phyloP scores from a whole-genome alignment of 2,329 filamentous ascomycete species.

The Colletotrichum tamarilloi region DNA sequence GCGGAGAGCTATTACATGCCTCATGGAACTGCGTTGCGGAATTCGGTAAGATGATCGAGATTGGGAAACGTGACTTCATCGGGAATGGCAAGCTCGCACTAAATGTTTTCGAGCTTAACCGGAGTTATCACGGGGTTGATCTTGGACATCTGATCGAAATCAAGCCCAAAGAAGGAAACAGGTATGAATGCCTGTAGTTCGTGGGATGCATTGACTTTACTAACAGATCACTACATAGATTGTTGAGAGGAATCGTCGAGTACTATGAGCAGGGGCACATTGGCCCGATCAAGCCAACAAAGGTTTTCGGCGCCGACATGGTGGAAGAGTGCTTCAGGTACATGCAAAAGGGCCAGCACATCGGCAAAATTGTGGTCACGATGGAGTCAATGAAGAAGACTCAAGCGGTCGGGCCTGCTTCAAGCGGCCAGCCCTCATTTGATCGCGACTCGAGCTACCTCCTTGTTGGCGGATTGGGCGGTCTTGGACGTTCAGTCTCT shows the following conservation, averaged over 20 bases:
- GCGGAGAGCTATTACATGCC: conserved; percentile 49
- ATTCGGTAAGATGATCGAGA: conserved; percentile 54
- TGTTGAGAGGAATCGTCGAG: conserved; percentile 3
- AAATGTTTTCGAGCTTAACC: conserved; percentile 41
- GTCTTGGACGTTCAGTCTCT: conserved; percentile 38
- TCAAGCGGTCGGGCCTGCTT: neutral
- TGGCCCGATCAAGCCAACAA: conserved; percentile 35
- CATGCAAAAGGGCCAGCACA: conserved; percentile 52
- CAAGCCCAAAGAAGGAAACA: conserved; percentile 9
- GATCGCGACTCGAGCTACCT: conserved; percentile 35
- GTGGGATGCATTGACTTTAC: neutral
- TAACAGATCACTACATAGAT: neutral
- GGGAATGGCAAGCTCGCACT: conserved; percentile 54
- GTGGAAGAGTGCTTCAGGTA: conserved; percentile 51
- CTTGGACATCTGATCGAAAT: conserved; percentile 26
- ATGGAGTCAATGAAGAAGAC: neutral
- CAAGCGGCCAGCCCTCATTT: conserved; percentile 4
- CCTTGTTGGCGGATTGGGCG: conserved; percentile 41
- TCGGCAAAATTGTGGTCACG: conserved; percentile 52
- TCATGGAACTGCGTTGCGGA: conserved; percentile 53
- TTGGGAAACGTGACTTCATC: conserved; percentile 52
- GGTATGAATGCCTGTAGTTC: neutral
- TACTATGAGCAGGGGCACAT: conserved; percentile 24
- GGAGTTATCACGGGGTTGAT: conserved; percentile 40
- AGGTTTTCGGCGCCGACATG: conserved; percentile 39